These are phyloP conservation scores for Rugonectria rugulosa DNA, from an alignment of 2,329 filamentous ascomycete species.

Conservation along the genomic window DNA sequence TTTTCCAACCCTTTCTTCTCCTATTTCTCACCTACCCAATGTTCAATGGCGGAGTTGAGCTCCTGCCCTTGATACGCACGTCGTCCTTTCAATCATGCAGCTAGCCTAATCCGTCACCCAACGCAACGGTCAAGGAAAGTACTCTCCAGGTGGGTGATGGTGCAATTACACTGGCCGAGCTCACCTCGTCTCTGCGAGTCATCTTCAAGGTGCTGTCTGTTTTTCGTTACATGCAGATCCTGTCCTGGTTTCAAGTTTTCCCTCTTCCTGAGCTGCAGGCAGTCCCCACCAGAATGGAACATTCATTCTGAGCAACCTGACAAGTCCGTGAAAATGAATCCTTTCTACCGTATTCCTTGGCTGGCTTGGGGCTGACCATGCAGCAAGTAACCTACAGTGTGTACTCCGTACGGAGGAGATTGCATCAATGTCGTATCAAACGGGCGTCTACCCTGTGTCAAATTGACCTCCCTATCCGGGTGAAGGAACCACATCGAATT, in stretches of 20 bases:
- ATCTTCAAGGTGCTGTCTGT: constrained; percentile 36
- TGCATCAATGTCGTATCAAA: too few relatives aligned
- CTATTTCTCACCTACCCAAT: not conserved
- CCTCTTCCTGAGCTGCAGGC: constrained; percentile 5
- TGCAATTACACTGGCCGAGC: constrained; percentile 21
- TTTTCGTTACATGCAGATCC: constrained; percentile 38
- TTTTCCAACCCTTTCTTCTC: constrained; percentile 1
- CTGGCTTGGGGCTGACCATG: constrained; percentile 9
- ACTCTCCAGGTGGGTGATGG: constrained; percentile 9
- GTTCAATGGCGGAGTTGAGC: not conserved
- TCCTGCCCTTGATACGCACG: constrained; percentile 11
- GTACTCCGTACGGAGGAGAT: too few relatives aligned
- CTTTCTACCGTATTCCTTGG: constrained; percentile 3
- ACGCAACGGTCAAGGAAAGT: constrained; percentile 23
- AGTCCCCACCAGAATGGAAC: constrained; percentile 8
- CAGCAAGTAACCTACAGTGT: too few relatives aligned
- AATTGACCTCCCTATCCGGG: constrained; percentile 9
- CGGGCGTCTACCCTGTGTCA: not conserved
- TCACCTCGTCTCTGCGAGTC: constrained; percentile 39
- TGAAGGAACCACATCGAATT: constrained; percentile 13
- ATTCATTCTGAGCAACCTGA: constrained; percentile 12
- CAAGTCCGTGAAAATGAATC: constrained; percentile 9
- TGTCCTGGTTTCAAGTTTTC: constrained; percentile 34
- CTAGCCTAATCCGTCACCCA: constrained; percentile 32
- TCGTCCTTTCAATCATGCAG: constrained; percentile 11